Base-by-base conservation (phyloP, 805 yeast species). In the Teunomyces cretensis region DNA sequence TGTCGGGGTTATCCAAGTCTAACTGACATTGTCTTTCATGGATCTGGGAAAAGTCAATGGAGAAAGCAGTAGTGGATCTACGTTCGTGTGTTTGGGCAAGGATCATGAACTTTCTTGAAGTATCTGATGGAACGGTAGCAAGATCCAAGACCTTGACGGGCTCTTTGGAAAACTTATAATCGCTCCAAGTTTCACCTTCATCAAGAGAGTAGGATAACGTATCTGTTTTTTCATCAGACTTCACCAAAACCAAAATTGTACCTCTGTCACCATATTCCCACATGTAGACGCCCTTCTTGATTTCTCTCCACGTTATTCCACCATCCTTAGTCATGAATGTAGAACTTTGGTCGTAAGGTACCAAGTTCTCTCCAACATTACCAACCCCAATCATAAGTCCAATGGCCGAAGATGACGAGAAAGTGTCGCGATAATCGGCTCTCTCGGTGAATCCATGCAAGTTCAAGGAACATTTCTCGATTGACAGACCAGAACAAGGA, bases 221-320 rank as follows among this genome's bases (percentile, higher is more conserved):
- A 47, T 88, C 73, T 0, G 96, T 84, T 6, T 72, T 67, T 26
- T 78, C 82, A 3, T 65, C 70, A 5, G 78, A 80, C 32, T 81
- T 74, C 1, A 86, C 92, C 41, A 91, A 62, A 1, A 88, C 88
- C 41, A 94, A 65, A 30, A 94, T 77, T 0, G 96, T 83, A 13
- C 99, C 99, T 52, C 88, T 87, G 64, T 94, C 99, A 50, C 98
- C 98, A 63, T 75, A 94, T 65, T 91, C 98, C 98, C 98, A 94
- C 79, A 86, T 85, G 54, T 80, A 78, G 1, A 81, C 76, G 3
- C 95, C 94, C 48, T 84, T 80, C 47, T 67, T 74, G 24, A 92
- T 70, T 64, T 88, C 96, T 42, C 65, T 79, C 98, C 98, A 94
- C 2, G 90, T 78, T 12, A 81, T 68, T 46, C 99, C 99, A 2